Base-by-base conservation (phyloP, 2,329 filamentous ascomycete genomes). In the Venturia aucupariae region DNA sequence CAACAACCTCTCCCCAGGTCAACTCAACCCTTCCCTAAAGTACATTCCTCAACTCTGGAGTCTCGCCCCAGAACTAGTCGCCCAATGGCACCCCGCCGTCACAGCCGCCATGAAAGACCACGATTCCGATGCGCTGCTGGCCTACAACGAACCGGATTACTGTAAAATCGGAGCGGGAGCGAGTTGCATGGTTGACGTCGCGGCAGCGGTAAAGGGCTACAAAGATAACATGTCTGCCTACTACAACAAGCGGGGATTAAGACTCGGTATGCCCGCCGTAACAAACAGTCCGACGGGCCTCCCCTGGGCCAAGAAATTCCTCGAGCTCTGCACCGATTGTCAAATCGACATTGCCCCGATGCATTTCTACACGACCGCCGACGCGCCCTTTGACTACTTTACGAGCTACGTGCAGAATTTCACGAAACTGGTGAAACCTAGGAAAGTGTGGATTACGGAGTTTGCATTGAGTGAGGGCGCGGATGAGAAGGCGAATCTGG, bases 111-210 rank as follows among this genome's bases (percentile, higher is more conserved):
- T 42, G 19, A 41, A 46, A 15, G 15, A 41, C n/a, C 41, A 42
- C 35, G 27, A 41, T 38, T 7, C 55, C 30, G 63, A 62, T 32
- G 51, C 63, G 4, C 17, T 61, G 1, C 27, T 64, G 11, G 63
- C 63, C 22, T 64, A 42, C 63, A 64, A 64, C 55, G 63, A 64
- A 46, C 63, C 63, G 3, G 55, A 64, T 44, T 7, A 15, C 35
- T 61, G 57, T 24, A 55, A 35, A 55, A 15, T 2, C 6, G 54
- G 41, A 22, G 44, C 27, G 2, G 63, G 51, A 4, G 57, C 41
- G 7, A 27, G 55, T n/a, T 60, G 63, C 27, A 64, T 64, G 24
- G 2, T 30, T 39, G 46, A 62, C 30, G n/a, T 59, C 19, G 13
- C n/a, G 4, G 32, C 39, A 27, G 60, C 60, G 2, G 62, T 42